Conservation (phyloP, 2,329 filamentous ascomycete species). For the Clonostachys chloroleuca region DNA sequence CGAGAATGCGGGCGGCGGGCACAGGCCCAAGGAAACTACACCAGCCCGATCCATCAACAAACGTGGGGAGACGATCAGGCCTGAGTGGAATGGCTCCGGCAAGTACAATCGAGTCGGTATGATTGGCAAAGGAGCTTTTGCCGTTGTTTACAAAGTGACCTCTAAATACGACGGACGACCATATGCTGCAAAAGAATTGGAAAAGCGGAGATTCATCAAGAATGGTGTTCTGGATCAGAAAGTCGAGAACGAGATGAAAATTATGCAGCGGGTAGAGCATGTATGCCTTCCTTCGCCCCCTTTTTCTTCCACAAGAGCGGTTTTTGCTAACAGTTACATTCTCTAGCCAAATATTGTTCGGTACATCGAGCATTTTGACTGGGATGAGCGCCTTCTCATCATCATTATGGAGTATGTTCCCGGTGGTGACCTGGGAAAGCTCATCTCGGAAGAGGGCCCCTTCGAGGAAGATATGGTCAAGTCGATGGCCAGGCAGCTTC, state of each 20-base stretch:
- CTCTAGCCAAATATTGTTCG: conserved; percentile 78
- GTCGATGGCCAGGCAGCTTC: conserved; percentile 68
- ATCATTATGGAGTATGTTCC: conserved; percentile 95
- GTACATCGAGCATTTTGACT: conserved; percentile 85
- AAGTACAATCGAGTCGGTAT: conserved; percentile 79
- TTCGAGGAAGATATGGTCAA: conserved; percentile 68
- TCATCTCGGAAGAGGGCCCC: conserved; percentile 55
- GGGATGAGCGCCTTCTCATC: conserved; percentile 79
- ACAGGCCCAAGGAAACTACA: not conserved
- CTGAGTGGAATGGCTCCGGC: conserved; percentile 77
- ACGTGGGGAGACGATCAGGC: conserved; percentile 23
- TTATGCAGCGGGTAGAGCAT: conserved; percentile 84
- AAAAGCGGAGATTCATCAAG: conserved; percentile 90
- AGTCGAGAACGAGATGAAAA: conserved; percentile 94
- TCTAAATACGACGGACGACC: conserved; percentile 78
- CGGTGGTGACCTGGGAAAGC: conserved; percentile 75
- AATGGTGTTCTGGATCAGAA: conserved; percentile 86
- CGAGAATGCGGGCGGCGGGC: not conserved
- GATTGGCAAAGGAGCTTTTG: conserved; percentile 93
- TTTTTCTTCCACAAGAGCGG: conserved; percentile 1
- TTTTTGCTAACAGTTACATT: conserved; percentile 4
- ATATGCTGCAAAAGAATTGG: conserved; percentile 90
- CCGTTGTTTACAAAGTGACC: conserved; percentile 86
- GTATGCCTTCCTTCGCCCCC: conserved; percentile 41
- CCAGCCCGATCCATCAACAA: conserved; percentile 9